Conservation (phyloP, 2,329 filamentous ascomycete species). For the Ceratocystis papillata region DNA sequence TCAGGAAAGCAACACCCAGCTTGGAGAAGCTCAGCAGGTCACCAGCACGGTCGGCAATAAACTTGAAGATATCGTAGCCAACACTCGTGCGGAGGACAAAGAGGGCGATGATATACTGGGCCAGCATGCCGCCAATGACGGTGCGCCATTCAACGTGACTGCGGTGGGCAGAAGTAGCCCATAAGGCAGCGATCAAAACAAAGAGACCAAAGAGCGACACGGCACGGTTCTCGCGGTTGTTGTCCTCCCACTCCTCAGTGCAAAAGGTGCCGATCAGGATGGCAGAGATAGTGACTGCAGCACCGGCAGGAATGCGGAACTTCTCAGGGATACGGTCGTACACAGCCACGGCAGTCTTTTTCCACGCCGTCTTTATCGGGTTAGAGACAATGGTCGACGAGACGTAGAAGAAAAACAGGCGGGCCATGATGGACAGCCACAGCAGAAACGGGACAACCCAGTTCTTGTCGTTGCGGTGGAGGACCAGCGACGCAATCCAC, state of each 20-base stretch:
- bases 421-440: conserved; percentile 62
- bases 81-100: conserved; percentile 74
- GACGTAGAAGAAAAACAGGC: conserved; percentile 63
- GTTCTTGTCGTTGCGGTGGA: conserved; percentile 61
- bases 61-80: conserved; percentile 85
- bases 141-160: conserved; percentile 59
- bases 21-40: conserved; percentile 65
- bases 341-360: conserved; percentile 48
- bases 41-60: conserved; percentile 65
- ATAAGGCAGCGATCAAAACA: conserved; percentile 59
- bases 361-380: conserved; percentile 59
- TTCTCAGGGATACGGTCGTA: conserved; percentile 54
- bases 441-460: conserved; percentile 80
- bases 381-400: conserved; percentile 55
- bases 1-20: conserved; percentile 62
- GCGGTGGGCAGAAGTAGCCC: conserved; percentile 59
- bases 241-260: conserved; percentile 59
- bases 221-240: conserved; percentile 68
- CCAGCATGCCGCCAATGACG: conserved; percentile 78
- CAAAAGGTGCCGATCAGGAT: conserved; percentile 71
- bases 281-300: conserved; percentile 52
- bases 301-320: conserved; percentile 45
- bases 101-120: conserved; percentile 77
- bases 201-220: conserved; percentile 68
- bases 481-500: conserved; percentile 66